Base-by-base conservation (phyloP, 2,329 filamentous ascomycete species). In the Zymoseptoria passerinii region DNA sequence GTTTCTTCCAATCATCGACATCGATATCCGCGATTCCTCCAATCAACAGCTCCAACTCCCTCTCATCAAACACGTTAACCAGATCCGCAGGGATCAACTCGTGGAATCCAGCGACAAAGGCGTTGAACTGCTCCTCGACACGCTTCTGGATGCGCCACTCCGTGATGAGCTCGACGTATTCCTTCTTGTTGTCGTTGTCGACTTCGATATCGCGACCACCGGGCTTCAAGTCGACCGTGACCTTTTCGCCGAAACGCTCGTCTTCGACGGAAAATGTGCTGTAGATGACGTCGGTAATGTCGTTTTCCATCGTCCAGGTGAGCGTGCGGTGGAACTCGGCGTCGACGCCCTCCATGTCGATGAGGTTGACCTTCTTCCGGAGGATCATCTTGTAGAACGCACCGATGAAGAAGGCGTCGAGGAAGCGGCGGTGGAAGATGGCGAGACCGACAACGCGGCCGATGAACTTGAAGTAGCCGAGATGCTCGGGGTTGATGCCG, bases 391-490 rank as follows among this genome's bases (percentile, higher is more conserved):
- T 99, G 83, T 99, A 99, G 70, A 99, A 86, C 28, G 94, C 94
- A 53, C 94, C 94, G 71, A 99, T 97, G 76, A 99, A 99, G 81
- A 99, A 99, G 35, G 94, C 95, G 73, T 99, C 94, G 63, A 99
- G 78, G 82, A 99, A 99, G 54, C 94, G 87, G 59, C 94, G 84
- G 76, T 99, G 94, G 85, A 99, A 99, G 70, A 99, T 99, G 61
- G 94, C 92, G 67, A 99, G 76, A 61, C 94, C 94, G 59, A 99
- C 94, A 28, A 99, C 94, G 60, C 94, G 90, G 53, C 94, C 94
- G 70, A 99, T 99, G 72, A 99, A 99, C 76, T 96, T 97, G 85
- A 99, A 99, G 78, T 97, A 99, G 74, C 96, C 97, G 70, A 99
- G 80, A 83, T 99, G 94, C 77, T 99, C 94, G 0, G 94, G 94